These are phyloP conservation scores for Nothophytophthora sp. DNA, from an alignment of 352 stramenopile species.

Conservation along the genomic window DNA sequence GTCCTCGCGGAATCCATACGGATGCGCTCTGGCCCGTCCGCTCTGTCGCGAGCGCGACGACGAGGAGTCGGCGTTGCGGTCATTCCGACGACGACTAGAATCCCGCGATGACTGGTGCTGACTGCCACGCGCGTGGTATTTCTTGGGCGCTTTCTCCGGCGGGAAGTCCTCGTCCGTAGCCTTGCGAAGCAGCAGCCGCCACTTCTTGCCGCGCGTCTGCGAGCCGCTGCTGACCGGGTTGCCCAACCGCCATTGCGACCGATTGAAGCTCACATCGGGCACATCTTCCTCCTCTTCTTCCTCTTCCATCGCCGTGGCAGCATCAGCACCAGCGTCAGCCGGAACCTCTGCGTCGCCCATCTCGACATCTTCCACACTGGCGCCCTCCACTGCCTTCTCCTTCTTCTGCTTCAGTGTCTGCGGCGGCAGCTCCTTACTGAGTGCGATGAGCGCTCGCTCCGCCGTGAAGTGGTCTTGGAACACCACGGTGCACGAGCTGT, in stretches of 20 bases:
- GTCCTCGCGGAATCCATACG: constrained; percentile 41
- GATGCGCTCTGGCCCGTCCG: constrained; percentile 31
- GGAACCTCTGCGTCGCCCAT: constrained; percentile 43
- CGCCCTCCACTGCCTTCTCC: constrained; percentile 8
- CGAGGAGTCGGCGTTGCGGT: constrained; percentile 34
- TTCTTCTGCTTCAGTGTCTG: constrained; percentile 45
- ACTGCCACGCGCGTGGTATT: constrained; percentile 66
- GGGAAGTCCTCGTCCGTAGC: constrained; percentile 81
- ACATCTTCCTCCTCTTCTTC: constrained; percentile 33
- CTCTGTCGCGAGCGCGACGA: constrained; percentile 19
- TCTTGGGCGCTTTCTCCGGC: constrained; percentile 71
- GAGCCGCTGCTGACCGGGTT: constrained; percentile 51
- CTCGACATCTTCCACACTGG: constrained; percentile 46
- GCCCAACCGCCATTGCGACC: constrained; percentile 63
- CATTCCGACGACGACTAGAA: constrained; percentile 21
- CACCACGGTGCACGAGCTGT: constrained; percentile 82
- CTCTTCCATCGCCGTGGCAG: constrained; percentile 24
- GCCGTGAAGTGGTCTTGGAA: constrained; percentile 82
- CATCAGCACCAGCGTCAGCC: constrained; percentile 16
- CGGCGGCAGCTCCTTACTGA: constrained; percentile 48
- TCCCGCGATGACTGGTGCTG: constrained; percentile 17
- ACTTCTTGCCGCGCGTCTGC: constrained; percentile 58
- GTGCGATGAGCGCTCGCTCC: constrained; percentile 56
- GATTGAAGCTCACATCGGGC: constrained; percentile 60
- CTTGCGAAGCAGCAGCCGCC: constrained; percentile 69